These are phyloP conservation scores for Fusarium graminum DNA, from an alignment of 2,329 filamentous ascomycete species.

Conservation along the genomic window DNA sequence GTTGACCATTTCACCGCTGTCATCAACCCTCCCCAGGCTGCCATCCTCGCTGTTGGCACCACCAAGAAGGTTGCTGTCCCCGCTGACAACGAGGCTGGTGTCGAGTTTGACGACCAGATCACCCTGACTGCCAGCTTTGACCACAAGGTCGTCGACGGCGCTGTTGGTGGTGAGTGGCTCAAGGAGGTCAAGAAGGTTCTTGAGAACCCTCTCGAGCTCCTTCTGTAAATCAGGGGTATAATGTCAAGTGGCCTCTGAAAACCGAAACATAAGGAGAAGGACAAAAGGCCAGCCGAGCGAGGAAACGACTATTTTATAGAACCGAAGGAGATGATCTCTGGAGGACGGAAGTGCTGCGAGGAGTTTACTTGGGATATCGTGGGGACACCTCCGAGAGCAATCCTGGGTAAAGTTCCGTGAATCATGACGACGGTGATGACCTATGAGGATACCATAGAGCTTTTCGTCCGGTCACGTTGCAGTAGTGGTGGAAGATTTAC, in stretches of 20 bases:
- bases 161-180: conserved; percentile 96
- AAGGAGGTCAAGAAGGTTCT: conserved; percentile 96
- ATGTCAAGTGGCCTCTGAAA: conserved; percentile 9
- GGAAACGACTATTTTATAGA: conserved; percentile 47
- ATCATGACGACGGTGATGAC: conserved; percentile 18
- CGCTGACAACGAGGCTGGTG: conserved; percentile 79
- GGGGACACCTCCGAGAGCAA: conserved; percentile 19
- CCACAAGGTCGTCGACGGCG: conserved; percentile 98
- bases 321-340: conserved; percentile 33
- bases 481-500: conserved; percentile 42
- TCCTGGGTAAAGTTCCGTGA: conserved; percentile 23
- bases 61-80: conserved; percentile 96
- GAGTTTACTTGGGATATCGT: conserved; percentile 32
- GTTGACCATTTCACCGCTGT: conserved; percentile 98
- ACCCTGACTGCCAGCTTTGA: conserved; percentile 95
- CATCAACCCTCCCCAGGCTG: conserved; percentile 98
- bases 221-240: conserved; percentile 72
- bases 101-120: conserved; percentile 98
- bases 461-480: conserved; percentile 26
- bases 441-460: conserved; percentile 34
- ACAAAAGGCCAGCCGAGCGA: conserved; percentile 28
- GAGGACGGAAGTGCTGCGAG: conserved; percentile 27
- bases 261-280: conserved; percentile 5
- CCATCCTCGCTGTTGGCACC: conserved; percentile 94
- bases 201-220: conserved; percentile 95